A percentile compares a stretch with the other conserved stretches of the same genome.
Conservation (phyloP, 2,329 filamentous ascomycete genomes). For the Alternaria sp. region DNA sequence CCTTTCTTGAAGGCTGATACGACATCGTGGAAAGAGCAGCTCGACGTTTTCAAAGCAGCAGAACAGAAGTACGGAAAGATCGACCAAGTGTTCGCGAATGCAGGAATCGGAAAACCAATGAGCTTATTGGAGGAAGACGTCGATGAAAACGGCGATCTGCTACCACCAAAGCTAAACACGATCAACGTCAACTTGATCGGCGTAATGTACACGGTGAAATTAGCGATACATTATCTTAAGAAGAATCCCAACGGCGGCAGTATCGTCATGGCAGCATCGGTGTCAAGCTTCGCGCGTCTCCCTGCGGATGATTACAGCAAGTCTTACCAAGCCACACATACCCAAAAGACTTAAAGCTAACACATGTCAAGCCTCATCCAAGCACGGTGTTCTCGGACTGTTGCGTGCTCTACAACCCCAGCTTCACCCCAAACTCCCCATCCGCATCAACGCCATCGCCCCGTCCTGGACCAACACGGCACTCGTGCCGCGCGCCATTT, state of each 20-base stretch:
- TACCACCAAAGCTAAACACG: slow-evolving; percentile 37
- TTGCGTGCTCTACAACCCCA: slow-evolving; percentile 35
- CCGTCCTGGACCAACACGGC: slow-evolving; percentile 46
- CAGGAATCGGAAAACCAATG: slow-evolving; percentile 34
- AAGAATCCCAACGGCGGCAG: slow-evolving; percentile 40
- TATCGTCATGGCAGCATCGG: slow-evolving; percentile 46
- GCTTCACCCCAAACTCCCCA: slow-evolving; percentile 36
- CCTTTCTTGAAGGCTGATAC: slow-evolving; percentile 44
- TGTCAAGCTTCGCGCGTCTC: slow-evolving; percentile 40
- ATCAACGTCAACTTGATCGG: slow-evolving; percentile 44
- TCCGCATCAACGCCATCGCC: slow-evolving; percentile 47
- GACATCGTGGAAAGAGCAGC: slow-evolving; percentile 60
- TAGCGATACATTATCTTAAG: slow-evolving; percentile 41
- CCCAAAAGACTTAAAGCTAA: slow-evolving; percentile 10
- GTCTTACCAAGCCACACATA: neutral
- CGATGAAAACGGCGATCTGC: slow-evolving; percentile 41
- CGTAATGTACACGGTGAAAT: slow-evolving; percentile 42
- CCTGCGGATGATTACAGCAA: slow-evolving; percentile 44
- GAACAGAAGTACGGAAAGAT: slow-evolving; percentile 54
- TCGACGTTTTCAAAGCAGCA: slow-evolving; percentile 62
- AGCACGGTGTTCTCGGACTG: slow-evolving; percentile 46
- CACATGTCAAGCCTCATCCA: slow-evolving; percentile 33
- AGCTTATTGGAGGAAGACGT: slow-evolving; percentile 42
- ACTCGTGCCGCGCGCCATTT: slow-evolving; percentile 28
- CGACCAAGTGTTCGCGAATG: slow-evolving; percentile 57